Percentiles rank a stretch among this genome's conserved stretches.
Conservation (phyloP, 768 basidiomycete species). For the Lactarius akahatsu region DNA sequence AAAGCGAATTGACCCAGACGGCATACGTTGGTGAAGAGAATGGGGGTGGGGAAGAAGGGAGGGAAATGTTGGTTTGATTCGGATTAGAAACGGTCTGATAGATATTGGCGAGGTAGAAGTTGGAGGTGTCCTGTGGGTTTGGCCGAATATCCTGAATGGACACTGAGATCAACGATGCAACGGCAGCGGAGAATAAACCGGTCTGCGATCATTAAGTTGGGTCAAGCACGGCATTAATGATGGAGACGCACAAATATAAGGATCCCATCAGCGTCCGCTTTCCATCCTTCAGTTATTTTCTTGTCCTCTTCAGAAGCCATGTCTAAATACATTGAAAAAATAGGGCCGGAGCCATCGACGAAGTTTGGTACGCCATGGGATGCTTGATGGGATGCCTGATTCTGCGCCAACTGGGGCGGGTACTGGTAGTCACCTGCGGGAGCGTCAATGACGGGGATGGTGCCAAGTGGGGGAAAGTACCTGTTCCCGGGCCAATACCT, state of each 20-base stretch:
- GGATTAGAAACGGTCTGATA: neutral
- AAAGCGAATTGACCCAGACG: neutral
- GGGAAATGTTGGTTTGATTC: neutral
- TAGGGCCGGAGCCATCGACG: neutral
- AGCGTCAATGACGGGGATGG: too few species aligned
- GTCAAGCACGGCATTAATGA: too few species aligned
- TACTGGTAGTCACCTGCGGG: neutral
- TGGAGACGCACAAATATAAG: too few species aligned
- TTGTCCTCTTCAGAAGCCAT: neutral
- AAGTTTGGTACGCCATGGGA: neutral
- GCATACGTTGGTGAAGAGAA: neutral
- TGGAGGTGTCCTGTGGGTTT: neutral
- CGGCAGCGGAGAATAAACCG: neutral
- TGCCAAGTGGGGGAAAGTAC: too few species aligned
- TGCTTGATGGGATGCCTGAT: too few species aligned
- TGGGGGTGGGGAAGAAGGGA: neutral
- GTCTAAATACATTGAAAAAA: neutral
- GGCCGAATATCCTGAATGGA: neutral
- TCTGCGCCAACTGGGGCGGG: neutral
- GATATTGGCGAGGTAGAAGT: neutral
- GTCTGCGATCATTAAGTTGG: neutral
- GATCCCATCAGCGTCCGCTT: neutral
- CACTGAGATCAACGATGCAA: neutral
- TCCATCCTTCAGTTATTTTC: neutral
- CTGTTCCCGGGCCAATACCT: too few species aligned